Base-by-base conservation (phyloP, 2,329 filamentous ascomycete genomes). In the Trichoderma sp. region DNA sequence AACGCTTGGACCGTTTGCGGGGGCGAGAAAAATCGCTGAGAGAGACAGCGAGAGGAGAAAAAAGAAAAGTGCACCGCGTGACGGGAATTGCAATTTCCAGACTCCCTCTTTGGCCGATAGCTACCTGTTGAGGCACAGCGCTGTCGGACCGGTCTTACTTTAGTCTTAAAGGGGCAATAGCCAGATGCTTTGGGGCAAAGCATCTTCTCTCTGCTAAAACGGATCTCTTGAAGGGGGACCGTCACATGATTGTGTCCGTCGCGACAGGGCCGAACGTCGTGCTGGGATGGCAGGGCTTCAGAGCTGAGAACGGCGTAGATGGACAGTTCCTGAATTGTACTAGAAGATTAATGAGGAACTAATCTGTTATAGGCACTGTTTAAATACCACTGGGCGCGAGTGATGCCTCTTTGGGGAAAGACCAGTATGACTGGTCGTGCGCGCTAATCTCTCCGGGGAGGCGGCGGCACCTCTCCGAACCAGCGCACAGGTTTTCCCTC, bases 211-310 rank as follows among this genome's bases (percentile, higher is more conserved):
- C 43, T 21, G 34, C 15, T 60, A 21, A 73, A 71, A 73, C 71
- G 71, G 71, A 73, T 56, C 39, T 70, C 65, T 28, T 12, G 67
- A 62, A 62, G 56, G 62, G 71, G 71, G 51, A 73, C 68, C 60
- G 68, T 73, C 71, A 73, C 71, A 73, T 73, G 71, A 73, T 71
- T 53, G 68, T 36, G n/a, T 65, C 67, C 56, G 71, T 73, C 32
- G 24, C 66, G 66, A 72, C 68, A 70, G 68, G 66, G 68, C 60
- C 53, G 6, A 39, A 69, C 58, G 34, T 56, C 47, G 28, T 51
- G 24, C 60, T 71, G 60, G 68, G 57, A 57, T 32, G 61, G 39
- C 68, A 71, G 68, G 71, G 66, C 68, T 71, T 58, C 58, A 32
- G 57, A 56, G 57, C 57, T 63, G 65, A 70, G 34, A 30, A 51